These are phyloP conservation scores for Hypomontagnella submonticulosa DNA, from an alignment of 495 filamentous ascomycete genomes.

Conservation along the genomic window DNA sequence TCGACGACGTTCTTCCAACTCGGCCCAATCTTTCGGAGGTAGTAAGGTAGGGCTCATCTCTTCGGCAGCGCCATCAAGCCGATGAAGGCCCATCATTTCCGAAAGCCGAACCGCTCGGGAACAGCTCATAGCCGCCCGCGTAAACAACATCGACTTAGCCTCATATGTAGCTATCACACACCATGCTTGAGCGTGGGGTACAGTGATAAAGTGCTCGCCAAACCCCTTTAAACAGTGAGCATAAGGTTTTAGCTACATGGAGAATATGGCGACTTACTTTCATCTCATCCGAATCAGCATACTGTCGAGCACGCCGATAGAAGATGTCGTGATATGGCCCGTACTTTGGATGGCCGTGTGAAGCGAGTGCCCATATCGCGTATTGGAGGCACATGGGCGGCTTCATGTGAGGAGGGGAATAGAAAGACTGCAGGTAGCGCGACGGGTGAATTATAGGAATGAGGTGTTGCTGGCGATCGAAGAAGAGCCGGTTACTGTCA, in stretches of 20 bases:
- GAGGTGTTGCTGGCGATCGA: constrained; percentile 49
- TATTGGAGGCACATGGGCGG: constrained; percentile 63
- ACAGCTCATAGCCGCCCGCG: constrained; percentile 57
- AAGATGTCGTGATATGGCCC: constrained; percentile 55
- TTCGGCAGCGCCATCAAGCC: constrained; percentile 54
- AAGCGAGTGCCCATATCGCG: constrained; percentile 58
- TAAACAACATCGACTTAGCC: constrained; percentile 55
- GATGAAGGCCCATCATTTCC: constrained; percentile 61
- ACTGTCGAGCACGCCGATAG: constrained; percentile 59
- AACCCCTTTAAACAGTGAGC: constrained; percentile 45
- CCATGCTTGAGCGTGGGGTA: constrained; percentile 61
- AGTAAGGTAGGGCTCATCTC: constrained; percentile 51
- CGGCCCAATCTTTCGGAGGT: constrained; percentile 56
- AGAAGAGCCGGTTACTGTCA: constrained; percentile 55
- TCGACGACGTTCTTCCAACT: constrained; percentile 63
- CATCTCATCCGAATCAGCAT: constrained; percentile 61
- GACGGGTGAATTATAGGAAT: constrained; percentile 55
- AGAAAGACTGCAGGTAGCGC: constrained; percentile 55
- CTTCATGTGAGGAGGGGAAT: constrained; percentile 56
- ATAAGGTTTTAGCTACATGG: neutral
- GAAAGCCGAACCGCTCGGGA: constrained; percentile 54
- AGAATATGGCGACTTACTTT: constrained; percentile 46
- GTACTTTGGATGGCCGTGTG: constrained; percentile 54
- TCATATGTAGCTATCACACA: constrained; percentile 56
- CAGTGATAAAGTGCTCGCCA: constrained; percentile 59